These are phyloP conservation scores for Aspergillus indologenus DNA, from an alignment of 495 filamentous ascomycete genomes.

Conservation along the genomic window DNA sequence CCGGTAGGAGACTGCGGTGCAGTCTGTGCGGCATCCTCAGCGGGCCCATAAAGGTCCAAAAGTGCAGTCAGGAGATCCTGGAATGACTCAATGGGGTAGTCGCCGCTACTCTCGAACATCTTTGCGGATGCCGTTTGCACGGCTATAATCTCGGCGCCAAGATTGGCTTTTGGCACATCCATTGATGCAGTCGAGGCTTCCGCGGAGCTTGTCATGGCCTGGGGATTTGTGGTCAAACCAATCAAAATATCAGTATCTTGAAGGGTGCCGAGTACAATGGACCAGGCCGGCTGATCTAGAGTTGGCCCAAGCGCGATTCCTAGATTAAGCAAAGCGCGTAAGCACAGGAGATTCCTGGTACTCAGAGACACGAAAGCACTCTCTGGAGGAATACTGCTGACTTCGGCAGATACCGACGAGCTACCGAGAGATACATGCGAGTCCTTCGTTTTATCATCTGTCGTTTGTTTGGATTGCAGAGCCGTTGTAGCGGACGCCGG, in stretches of 20 bases:
- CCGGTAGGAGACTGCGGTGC: conserved; percentile 22
- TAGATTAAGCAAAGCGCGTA: conserved; percentile 85
- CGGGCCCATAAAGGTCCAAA: conserved; percentile 58
- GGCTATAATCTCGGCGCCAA: conserved; percentile 75
- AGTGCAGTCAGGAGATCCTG: conserved; percentile 72
- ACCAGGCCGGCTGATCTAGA: conserved; percentile 73
- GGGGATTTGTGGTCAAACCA: conserved; percentile 50
- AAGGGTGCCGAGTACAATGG: conserved; percentile 84
- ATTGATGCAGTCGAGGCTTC: conserved; percentile 29
- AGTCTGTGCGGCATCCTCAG: conserved; percentile 28
- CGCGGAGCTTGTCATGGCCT: conserved; percentile 22
- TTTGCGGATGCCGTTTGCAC: conserved; percentile 85
- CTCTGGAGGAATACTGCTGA: conserved; percentile 23
- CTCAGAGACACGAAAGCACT: conserved; percentile 56
- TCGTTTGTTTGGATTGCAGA: conserved; percentile 21
- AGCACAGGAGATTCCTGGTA: conserved; percentile 83
- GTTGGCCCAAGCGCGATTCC: conserved; percentile 93
- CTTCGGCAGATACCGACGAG: conserved; percentile 22
- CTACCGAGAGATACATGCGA: conserved; percentile 20
- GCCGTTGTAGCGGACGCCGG: conserved; percentile 31
- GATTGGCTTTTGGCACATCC: conserved; percentile 56
- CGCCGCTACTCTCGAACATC: conserved; percentile 83
- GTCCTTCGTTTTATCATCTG: conserved; percentile 43
- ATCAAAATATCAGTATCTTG: conserved; percentile 88
- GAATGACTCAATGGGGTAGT: conserved; percentile 81